Conservation (phyloP, 192 early-diverging fungal genomes). For the Thamnidium elegans region DNA sequence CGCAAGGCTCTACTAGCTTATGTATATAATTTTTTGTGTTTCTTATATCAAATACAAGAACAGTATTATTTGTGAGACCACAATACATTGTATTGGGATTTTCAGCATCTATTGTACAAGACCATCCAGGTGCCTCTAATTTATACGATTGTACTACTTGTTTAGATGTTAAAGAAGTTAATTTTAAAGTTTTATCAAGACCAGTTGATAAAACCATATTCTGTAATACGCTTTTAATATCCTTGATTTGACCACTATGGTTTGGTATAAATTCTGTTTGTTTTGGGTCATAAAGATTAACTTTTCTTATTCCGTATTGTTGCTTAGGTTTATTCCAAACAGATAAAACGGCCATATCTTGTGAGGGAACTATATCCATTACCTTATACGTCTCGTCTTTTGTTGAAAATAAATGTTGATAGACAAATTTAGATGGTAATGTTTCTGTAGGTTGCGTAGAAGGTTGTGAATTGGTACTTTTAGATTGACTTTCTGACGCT, state of each 20-base stretch:
- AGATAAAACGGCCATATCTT: constrained; percentile 7
- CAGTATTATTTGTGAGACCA: constrained; percentile 19
- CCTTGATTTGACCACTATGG: constrained; percentile 16
- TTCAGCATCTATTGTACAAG: constrained; percentile 12
- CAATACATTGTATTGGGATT: constrained; percentile 26
- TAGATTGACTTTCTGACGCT: not conserved
- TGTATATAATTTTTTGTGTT: constrained; percentile 19
- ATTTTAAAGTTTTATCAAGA: constrained; percentile 18
- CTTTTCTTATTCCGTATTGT: constrained; percentile 19
- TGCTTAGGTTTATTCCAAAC: not conserved
- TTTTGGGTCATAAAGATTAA: constrained; percentile 9
- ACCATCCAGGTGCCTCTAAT: constrained; percentile 21
- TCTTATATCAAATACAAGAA: constrained; percentile 22
- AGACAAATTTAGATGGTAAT: not conserved
- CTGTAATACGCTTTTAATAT: constrained; percentile 15
- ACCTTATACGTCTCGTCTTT: constrained; percentile 3
- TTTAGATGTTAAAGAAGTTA: constrained; percentile 26
- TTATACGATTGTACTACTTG: constrained; percentile 22
- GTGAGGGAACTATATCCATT: not conserved
- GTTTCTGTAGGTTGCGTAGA: not conserved
- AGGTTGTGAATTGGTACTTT: not conserved
- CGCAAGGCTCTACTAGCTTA: not conserved
- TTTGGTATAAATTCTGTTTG: constrained; percentile 14
- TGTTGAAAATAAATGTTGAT: not conserved
- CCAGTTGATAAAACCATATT: constrained; percentile 15